Base-by-base conservation (phyloP, 345 rosid species). In the Aquilaria malaccensis region DNA sequence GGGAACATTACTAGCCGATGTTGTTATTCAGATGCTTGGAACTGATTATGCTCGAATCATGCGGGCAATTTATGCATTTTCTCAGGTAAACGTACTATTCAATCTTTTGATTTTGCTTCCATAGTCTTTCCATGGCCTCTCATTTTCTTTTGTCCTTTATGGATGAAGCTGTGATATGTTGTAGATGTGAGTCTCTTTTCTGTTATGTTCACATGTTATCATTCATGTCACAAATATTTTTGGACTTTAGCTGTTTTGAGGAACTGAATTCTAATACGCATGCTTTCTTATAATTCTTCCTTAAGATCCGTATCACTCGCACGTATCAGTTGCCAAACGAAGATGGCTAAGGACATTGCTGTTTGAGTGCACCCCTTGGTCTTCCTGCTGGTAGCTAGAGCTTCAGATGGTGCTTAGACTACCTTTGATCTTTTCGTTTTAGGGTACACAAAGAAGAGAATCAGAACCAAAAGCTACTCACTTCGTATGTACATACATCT, bases 1-100 rank as follows among this genome's bases (percentile, higher is more conserved):
- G 98, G 98, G 97, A 62, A 87, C 97, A 56, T 81, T 93, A 62
- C 76, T 93, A 46, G 97, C 98, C 43, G 98, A 93, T 71, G 75
- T 89, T 54, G 96, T 93, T 33, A 93, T 89, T 82, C 98, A 89
- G 69, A 93, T 93, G 98, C 89, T 93, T 3, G 98, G 96, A 65
- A 89, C 98, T 56, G 98, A 93, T 79, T 87, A 89, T 78, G 91
- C 97, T 52, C 81, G 98, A 79, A 83, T 93, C 68, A 70, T 93
- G 67, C 83, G 83, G 75, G 98, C 98, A 57, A 85, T 93, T 69
- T 93, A 85, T 68, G 91, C 94, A 11, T 80, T 93, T 80, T 96
- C 98, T 7, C 95, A 87, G 94, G 97, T 91, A 80, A 75, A 54
- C 45, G 5, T 37, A 9, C 43, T 37, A 2, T 37, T 9, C 43